phyloP scores from a whole-genome alignment of 257 asterid genomes.

The Fraxinus pennsylvanica region DNA sequence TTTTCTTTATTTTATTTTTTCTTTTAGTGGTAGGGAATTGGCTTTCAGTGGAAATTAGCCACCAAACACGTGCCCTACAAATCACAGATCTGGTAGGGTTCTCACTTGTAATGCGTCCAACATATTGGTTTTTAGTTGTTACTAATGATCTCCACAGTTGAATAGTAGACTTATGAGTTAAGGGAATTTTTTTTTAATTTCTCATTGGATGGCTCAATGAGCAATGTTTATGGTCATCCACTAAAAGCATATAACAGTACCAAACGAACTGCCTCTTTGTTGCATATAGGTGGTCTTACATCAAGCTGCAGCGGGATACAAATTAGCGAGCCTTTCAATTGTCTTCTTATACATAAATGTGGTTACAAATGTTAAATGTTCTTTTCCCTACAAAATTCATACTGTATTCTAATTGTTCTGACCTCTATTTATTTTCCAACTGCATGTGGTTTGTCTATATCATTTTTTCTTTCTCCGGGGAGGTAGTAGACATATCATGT shows the following conservation, averaged over 20 bases:
- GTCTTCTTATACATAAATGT: background rate
- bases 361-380: background rate
- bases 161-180: background rate
- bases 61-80: background rate
- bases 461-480: constrained; percentile 15
- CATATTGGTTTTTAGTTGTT: constrained; percentile 4
- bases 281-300: background rate
- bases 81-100: background rate
- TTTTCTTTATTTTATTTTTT: background rate
- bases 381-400: background rate
- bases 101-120: constrained; percentile 2
- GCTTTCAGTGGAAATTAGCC: background rate
- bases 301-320: background rate
- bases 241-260: background rate
- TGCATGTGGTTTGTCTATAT: background rate
- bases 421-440: too few relatives aligned
- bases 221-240: background rate
- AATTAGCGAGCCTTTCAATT: background rate
- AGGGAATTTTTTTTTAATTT: background rate
- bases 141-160: constrained; percentile 8
- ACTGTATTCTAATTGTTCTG: background rate
- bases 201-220: background rate
- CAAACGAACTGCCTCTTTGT: background rate
- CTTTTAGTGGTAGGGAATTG: background rate
- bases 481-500: constrained; percentile 22